Conservation (phyloP, 306 rosid species). For the Amphicarpaea edgeworthii region DNA sequence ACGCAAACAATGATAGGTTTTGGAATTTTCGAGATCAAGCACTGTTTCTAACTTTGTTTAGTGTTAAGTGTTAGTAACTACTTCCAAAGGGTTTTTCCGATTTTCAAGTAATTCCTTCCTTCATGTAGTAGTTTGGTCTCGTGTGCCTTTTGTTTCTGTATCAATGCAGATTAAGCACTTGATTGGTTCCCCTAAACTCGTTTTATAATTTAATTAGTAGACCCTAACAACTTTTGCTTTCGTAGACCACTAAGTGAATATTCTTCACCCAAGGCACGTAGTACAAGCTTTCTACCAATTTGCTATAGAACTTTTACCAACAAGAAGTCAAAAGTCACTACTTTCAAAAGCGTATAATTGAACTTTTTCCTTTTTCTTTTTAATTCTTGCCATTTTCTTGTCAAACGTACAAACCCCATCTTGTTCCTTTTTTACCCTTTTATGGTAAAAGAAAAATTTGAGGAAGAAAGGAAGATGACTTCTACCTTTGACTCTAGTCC, state of each 20-base stretch:
- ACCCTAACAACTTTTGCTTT: slow-evolving; percentile 46
- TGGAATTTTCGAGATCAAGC: background rate
- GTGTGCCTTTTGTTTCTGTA: slow-evolving; percentile 3
- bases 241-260: slow-evolving; percentile 54
- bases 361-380: slow-evolving; percentile 54
- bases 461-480: background rate
- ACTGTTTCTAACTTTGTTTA: background rate
- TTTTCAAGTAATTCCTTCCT: slow-evolving; percentile 17
- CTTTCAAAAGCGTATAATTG: slow-evolving; percentile 58
- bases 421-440: background rate
- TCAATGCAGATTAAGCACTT: slow-evolving; percentile 43
- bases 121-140: slow-evolving; percentile 16
- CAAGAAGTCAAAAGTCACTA: slow-evolving; percentile 75
- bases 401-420: slow-evolving; percentile 50
- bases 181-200: slow-evolving; percentile 28
- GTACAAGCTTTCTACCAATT: slow-evolving; percentile 51
- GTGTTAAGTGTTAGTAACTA: background rate
- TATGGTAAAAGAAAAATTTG: background rate
- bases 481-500: background rate
- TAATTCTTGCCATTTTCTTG: slow-evolving; percentile 49
- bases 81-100: background rate
- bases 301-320: slow-evolving; percentile 60
- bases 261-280: slow-evolving; percentile 42
- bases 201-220: slow-evolving; percentile 3
- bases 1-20: slow-evolving; percentile 15